Conservation (phyloP, 805 yeast species). For the Candida loeiensis region DNA sequence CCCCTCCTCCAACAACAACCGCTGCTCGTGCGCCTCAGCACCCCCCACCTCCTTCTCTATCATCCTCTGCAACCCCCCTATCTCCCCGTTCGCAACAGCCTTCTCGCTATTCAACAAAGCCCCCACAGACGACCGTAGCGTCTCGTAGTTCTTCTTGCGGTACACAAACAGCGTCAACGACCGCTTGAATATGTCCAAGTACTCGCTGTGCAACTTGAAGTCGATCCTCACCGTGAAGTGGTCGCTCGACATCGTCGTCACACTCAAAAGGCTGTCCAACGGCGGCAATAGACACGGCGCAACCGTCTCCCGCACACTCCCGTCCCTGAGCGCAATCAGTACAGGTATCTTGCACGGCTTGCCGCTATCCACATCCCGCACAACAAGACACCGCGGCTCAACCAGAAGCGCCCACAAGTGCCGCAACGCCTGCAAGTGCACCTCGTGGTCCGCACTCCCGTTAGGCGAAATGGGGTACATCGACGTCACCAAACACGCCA, state of each 20-base stretch:
- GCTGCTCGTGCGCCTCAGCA: slow-evolving; percentile 27
- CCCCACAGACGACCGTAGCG: slow-evolving; percentile 31
- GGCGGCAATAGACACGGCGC: slow-evolving; percentile 75
- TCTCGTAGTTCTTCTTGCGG: slow-evolving; percentile 40
- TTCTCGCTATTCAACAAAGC: slow-evolving; percentile 35
- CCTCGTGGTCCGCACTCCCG: slow-evolving; percentile 41
- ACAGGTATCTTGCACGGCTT: slow-evolving; percentile 50
- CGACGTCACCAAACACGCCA: slow-evolving; percentile 68
- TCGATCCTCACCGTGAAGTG: slow-evolving; percentile 54
- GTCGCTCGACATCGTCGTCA: slow-evolving; percentile 46
- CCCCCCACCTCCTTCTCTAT: slow-evolving; percentile 22
- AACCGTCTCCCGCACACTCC: slow-evolving; percentile 26
- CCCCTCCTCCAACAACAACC: slow-evolving; percentile 26
- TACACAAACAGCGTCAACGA: slow-evolving; percentile 51
- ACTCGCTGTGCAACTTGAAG: slow-evolving; percentile 38
- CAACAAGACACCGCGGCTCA: slow-evolving; percentile 75
- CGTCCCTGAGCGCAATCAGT: slow-evolving; percentile 37
- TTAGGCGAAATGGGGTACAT: slow-evolving; percentile 72
- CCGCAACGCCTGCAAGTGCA: slow-evolving; percentile 78
- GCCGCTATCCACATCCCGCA: slow-evolving; percentile 63
- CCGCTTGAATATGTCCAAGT: slow-evolving; percentile 40
- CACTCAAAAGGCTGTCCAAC: slow-evolving; percentile 43
- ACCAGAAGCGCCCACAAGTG: slow-evolving; percentile 89
- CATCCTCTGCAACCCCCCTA: slow-evolving; percentile 21
- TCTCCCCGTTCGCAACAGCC: slow-evolving; percentile 25